Evolutionary conservation across 2,329 filamentous ascomycete species (phyloP).

Genomic region (Monilinia aucupariae): DNA sequence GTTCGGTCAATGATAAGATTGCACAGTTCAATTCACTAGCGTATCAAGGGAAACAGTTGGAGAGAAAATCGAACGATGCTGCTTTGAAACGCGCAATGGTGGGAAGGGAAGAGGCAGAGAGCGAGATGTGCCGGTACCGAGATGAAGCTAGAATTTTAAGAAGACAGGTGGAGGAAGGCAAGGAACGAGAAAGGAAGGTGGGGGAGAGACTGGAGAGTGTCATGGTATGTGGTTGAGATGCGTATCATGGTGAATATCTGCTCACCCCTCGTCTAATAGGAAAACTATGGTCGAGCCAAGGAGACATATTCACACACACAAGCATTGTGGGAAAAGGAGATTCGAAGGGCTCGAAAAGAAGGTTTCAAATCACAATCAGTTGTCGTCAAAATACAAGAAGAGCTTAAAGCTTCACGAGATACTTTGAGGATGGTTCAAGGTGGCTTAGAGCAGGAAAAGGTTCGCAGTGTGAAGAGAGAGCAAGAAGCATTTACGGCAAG

Average conservation of each 20-base stretch:
- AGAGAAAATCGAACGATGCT: conserved; percentile 60
- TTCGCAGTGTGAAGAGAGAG: conserved; percentile 55
- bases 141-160: conserved; percentile 55
- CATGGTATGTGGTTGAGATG: conserved; percentile 51
- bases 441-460: conserved; percentile 57
- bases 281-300: conserved; percentile 64
- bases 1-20: conserved; percentile 61
- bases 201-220: conserved; percentile 62
- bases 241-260: conserved; percentile 20
- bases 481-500: conserved; percentile 65
- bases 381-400: conserved; percentile 67
- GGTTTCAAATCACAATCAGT: conserved; percentile 68
- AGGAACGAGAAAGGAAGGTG: conserved; percentile 59
- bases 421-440: conserved; percentile 51
- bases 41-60: conserved; percentile 49
- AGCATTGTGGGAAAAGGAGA: conserved; percentile 68
- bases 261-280: conserved; percentile 41
- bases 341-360: conserved; percentile 63
- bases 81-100: conserved; percentile 61
- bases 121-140: conserved; percentile 57
- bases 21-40: conserved; percentile 68
- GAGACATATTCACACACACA: conserved; percentile 63
- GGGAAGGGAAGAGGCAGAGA: conserved; percentile 66
- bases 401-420: conserved; percentile 56
- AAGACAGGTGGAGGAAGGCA: conserved; percentile 58